Percentiles rank a stretch among this genome's conserved stretches.
These are phyloP conservation scores for Aspergillus ochraceus DNA, from an alignment of 2,329 filamentous ascomycete species.

Conservation along the genomic window DNA sequence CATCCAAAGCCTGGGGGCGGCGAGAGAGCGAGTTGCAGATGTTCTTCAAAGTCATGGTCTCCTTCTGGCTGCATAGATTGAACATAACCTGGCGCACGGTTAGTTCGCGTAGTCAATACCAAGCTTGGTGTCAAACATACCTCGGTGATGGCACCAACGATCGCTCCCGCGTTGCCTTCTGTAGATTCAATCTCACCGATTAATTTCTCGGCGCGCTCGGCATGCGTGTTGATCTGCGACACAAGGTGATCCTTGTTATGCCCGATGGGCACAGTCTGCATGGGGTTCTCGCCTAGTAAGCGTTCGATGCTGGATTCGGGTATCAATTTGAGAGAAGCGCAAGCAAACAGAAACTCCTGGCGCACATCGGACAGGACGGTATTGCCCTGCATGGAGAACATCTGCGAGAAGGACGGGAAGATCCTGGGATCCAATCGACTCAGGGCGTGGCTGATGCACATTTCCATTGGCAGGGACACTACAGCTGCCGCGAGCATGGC, in stretches of 20 bases:
- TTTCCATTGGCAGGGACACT: slow-evolving; percentile 60
- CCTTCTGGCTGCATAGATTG: slow-evolving; percentile 58
- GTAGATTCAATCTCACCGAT: slow-evolving; percentile 83
- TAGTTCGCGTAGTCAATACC: not conserved
- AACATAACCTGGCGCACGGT: slow-evolving; percentile 47
- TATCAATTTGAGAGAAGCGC: slow-evolving; percentile 83
- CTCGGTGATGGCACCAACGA: slow-evolving; percentile 74
- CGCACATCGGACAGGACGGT: slow-evolving; percentile 66
- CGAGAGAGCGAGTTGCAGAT: slow-evolving; percentile 60
- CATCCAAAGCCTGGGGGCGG: slow-evolving; percentile 57
- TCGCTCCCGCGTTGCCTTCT: slow-evolving; percentile 87
- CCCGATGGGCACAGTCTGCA: slow-evolving; percentile 72
- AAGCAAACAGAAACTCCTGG: slow-evolving; percentile 85
- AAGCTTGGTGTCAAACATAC: slow-evolving; percentile 41
- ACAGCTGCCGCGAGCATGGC: slow-evolving; percentile 60
- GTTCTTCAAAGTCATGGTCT: slow-evolving; percentile 63
- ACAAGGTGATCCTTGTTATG: slow-evolving; percentile 78
- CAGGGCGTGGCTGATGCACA: slow-evolving; percentile 67
- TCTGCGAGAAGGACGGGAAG: slow-evolving; percentile 65
- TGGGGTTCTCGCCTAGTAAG: slow-evolving; percentile 79
- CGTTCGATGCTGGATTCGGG: slow-evolving; percentile 73
- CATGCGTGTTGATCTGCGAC: slow-evolving; percentile 73
- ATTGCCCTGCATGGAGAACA: slow-evolving; percentile 61
- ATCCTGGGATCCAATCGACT: slow-evolving; percentile 61
- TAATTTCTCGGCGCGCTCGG: slow-evolving; percentile 71